Evolutionary conservation across 306 rosid genomes (phyloP), one percentile per base, ranked within the genome.

Genomic region (Herpetospermum pedunculosum): DNA sequence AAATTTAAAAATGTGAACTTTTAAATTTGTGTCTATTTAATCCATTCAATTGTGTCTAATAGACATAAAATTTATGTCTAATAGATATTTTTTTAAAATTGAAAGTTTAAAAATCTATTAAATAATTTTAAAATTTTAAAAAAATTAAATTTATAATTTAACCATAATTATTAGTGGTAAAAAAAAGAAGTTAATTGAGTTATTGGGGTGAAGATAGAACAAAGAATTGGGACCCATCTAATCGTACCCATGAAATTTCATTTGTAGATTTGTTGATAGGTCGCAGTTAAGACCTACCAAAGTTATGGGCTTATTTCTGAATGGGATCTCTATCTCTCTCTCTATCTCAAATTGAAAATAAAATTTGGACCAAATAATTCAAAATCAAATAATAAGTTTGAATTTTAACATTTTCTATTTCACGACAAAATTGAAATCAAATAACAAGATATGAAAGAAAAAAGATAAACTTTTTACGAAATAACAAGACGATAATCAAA

Each of bases 201-300:
- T 23, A 15, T 79, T 69, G 25, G 49, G 71, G n/a, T 21, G 29
- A 57, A 79, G 78, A 76, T 70, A 77, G 75, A 72, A 67, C 68
- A 78, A 84, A 73, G 14, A 15, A 47, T 52, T 75, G 87, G 92
- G 96, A 81, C 90, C 96, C 91, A 81, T 18, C 79, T 76, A 72
- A 72, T 78, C 80, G 68, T 78, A 78, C 73, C 74, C 68, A 65
- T 43, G 70, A 58, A 63, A 75, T 75, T 77, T 74, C 70, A 43
- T 71, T 71, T 71, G 75, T 48, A 34, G 75, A 29, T 50, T 71
- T 50, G 64, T 19, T 72, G 63, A 49, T 72, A 50, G 64, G 74
- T 70, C 74, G 74, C 58, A 70, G 74, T 70, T 70, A 70, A 70
- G 55, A 70, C 74, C 74, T 70, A 70, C 74, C 57, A 46, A 70